These are phyloP conservation scores for Theobroma cacao DNA, from an alignment of 345 rosid species.

Conservation along the genomic window DNA sequence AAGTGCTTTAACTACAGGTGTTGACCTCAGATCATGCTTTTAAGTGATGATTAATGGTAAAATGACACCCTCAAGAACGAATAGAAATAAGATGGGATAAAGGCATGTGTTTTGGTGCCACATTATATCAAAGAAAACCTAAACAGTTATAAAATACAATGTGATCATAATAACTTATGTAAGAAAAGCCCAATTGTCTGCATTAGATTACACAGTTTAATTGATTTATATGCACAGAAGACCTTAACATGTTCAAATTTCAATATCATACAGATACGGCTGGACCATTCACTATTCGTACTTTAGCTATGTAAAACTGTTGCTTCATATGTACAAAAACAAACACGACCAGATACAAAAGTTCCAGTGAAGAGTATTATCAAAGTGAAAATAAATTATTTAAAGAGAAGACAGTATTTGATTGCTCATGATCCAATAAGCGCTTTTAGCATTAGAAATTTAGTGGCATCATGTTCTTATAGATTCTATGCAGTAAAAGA, in stretches of 20 bases:
- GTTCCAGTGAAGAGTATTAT: not conserved
- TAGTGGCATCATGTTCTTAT: not conserved
- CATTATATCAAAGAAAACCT: not conserved
- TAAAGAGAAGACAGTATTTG: not conserved
- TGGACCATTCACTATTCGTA: not conserved
- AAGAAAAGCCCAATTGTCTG: not conserved
- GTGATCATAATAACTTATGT: not conserved
- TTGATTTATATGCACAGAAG: not conserved
- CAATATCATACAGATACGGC: not conserved
- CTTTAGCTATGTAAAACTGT: not conserved
- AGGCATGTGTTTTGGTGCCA: not conserved
- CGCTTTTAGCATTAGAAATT: not conserved
- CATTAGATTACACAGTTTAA: not conserved
- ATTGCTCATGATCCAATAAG: not conserved
- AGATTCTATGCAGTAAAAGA: not conserved
- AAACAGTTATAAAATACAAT: not conserved
- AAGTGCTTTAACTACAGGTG: not conserved
- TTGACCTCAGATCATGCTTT: not conserved
- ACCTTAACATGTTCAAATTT: not conserved
- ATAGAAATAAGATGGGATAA: slow-evolving; percentile 1
- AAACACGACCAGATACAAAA: not conserved
- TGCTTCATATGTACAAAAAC: not conserved
- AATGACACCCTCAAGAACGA: not conserved
- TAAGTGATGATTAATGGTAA: not conserved
- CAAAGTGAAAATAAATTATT: not conserved